Evolutionary conservation across 2,329 filamentous ascomycete species (phyloP).

Genomic region (Aureobasidium sp.): DNA sequence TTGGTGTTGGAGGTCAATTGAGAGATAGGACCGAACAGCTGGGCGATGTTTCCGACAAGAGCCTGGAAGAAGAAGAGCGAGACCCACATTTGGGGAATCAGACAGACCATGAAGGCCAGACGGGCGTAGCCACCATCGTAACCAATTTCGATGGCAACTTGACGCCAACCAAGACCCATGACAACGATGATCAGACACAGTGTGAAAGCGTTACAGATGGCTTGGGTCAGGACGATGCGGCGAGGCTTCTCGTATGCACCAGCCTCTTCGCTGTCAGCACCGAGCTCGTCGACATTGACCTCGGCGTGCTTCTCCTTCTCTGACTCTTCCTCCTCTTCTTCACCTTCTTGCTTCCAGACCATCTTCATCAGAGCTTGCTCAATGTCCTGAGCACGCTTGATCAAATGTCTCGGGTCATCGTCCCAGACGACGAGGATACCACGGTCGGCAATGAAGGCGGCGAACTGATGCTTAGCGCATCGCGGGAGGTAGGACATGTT

Average conservation of each 20-base stretch:
- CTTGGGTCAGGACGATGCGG: conserved; percentile 46
- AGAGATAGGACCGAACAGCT: conserved; percentile 36
- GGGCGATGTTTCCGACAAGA: conserved; percentile 31
- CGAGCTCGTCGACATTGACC: conserved; percentile 25
- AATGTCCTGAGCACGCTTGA: conserved; percentile 44
- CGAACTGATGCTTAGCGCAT: conserved; percentile 58
- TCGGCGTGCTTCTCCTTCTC: conserved; percentile 25
- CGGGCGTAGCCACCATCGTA: conserved; percentile 48
- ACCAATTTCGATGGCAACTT: conserved; percentile 46
- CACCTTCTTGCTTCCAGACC: conserved; percentile 45
- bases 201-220: conserved; percentile 45
- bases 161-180: conserved; percentile 49
- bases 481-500: conserved; percentile 48
- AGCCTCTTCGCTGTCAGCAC: conserved; percentile 30
- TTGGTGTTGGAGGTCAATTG: conserved; percentile 38
- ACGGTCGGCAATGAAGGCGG: conserved; percentile 54
- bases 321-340: conserved; percentile 30
- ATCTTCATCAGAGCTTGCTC: conserved; percentile 48
- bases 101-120: conserved; percentile 43
- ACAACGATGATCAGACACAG: conserved; percentile 44
- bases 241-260: conserved; percentile 33
- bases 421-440: conserved; percentile 56
- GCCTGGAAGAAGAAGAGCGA: conserved; percentile 45
- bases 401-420: conserved; percentile 49
- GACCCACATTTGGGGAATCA: conserved; percentile 52